Conservation (phyloP, 192 early-diverging fungal genomes). For the Podila minutissima region DNA sequence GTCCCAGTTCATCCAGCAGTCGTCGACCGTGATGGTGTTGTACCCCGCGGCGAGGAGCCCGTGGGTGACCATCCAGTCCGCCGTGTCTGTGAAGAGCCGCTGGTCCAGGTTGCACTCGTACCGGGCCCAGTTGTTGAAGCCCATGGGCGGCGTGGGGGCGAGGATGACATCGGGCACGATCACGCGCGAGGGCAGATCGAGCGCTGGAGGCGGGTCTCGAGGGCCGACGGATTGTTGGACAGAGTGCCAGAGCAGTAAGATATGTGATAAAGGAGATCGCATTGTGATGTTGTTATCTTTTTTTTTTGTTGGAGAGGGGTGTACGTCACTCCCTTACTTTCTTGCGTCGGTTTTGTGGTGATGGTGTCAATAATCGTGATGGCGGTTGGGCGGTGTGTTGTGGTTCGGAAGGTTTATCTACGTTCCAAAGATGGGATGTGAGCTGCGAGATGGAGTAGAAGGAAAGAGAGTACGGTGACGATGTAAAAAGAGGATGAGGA, state of each 20-base stretch:
- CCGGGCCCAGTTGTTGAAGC: constrained; percentile 68
- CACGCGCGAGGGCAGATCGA: constrained; percentile 7
- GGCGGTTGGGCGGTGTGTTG: neutral
- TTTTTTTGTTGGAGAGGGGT: neutral
- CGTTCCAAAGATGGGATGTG: neutral
- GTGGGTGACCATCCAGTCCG: constrained; percentile 54
- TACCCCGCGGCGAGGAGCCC: constrained; percentile 61
- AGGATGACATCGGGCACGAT: neutral
- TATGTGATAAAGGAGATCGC: constrained; percentile 22
- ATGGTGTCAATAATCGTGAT: neutral
- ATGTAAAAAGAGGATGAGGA: neutral
- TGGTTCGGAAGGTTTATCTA: neutral
- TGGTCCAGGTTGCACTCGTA: constrained; percentile 64
- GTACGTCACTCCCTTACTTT: neutral
- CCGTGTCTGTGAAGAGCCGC: constrained; percentile 57
- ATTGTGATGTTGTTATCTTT: neutral
- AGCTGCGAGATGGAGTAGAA: neutral
- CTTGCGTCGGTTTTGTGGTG: neutral
- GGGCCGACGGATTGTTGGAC: constrained; percentile 10
- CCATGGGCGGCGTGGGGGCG: constrained; percentile 54
- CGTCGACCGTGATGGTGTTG: constrained; percentile 65
- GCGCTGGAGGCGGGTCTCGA: constrained; percentile 6
- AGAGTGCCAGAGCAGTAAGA: constrained; percentile 36
- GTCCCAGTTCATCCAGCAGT: constrained; percentile 63
- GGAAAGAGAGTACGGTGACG: neutral